A percentile compares a stretch with the other conserved stretches of the same genome.
phyloP scores from a whole-genome alignment of 108 stramenopile genomes.

The Skeletonema potamos region DNA sequence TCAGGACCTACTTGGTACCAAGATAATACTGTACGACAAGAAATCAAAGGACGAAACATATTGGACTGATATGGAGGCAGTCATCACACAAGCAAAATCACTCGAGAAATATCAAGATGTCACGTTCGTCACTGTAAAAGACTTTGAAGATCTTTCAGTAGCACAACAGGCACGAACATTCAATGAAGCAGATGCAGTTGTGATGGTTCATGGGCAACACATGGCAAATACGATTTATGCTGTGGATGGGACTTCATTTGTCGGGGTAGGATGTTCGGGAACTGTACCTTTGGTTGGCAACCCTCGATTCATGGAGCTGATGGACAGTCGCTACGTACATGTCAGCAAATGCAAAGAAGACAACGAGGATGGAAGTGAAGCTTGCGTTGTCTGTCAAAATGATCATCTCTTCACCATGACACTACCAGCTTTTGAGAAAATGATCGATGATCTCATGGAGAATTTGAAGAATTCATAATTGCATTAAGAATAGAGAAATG shows the following conservation, averaged over 20 bases:
- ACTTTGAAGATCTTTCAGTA: slow-evolving; percentile 31
- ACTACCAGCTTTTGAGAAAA: slow-evolving; percentile 29
- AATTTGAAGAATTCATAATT: slow-evolving; percentile 2
- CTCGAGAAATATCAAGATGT: slow-evolving; percentile 34
- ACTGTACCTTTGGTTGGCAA: slow-evolving; percentile 34
- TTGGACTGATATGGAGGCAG: slow-evolving; percentile 40
- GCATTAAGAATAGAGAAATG: background rate
- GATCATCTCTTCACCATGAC: slow-evolving; percentile 29
- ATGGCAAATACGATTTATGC: slow-evolving; percentile 44
- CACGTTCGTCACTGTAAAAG: slow-evolving; percentile 33
- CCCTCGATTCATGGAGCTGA: slow-evolving; percentile 32
- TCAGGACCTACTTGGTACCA: slow-evolving; percentile 7
- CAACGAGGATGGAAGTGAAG: background rate
- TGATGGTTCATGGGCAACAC: slow-evolving; percentile 43
- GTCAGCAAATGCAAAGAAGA: slow-evolving; percentile 26
- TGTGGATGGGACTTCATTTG: slow-evolving; percentile 44
- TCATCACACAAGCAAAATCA: slow-evolving; percentile 24
- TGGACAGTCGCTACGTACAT: slow-evolving; percentile 27
- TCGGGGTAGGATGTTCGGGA: slow-evolving; percentile 32
- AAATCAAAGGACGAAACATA: slow-evolving; percentile 20
- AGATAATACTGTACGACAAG: slow-evolving; percentile 45
- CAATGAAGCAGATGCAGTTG: slow-evolving; percentile 41
- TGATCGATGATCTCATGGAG: slow-evolving; percentile 37
- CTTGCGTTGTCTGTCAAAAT: slow-evolving; percentile 28
- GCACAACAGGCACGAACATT: slow-evolving; percentile 37